phyloP scores from a whole-genome alignment of 2,329 filamentous ascomycete genomes.

The Exophiala sp. region DNA sequence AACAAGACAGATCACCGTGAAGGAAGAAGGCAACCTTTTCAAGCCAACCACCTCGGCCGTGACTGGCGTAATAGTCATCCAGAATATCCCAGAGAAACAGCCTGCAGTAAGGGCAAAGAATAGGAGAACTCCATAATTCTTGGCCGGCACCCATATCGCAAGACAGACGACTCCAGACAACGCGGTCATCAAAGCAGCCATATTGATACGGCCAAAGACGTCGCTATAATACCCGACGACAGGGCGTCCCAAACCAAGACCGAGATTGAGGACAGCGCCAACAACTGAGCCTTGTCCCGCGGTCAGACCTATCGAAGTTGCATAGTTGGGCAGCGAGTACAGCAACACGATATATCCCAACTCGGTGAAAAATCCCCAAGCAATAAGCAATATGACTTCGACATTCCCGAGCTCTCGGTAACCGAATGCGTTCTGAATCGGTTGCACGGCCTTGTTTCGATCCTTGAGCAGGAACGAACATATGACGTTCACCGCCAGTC shows the following conservation, averaged over 20 bases:
- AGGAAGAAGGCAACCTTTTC: constrained; percentile 21
- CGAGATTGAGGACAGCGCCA: constrained; percentile 46
- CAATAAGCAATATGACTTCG: constrained; percentile 27
- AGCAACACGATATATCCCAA: constrained; percentile 48
- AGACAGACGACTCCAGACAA: constrained; percentile 39
- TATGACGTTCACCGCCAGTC: constrained; percentile 26
- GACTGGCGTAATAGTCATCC: constrained; percentile 14
- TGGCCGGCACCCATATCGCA: constrained; percentile 47
- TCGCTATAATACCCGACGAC: constrained; percentile 46
- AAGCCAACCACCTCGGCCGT: constrained; percentile 23
- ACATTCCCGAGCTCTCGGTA: constrained; percentile 17
- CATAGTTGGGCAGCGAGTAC: constrained; percentile 47
- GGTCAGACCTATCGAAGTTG: constrained; percentile 40
- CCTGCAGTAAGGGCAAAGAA: constrained; percentile 46
- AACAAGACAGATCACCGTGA: constrained; percentile 22
- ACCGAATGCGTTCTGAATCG: constrained; percentile 25
- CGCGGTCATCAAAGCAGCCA: constrained; percentile 40
- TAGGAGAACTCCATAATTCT: constrained; percentile 39
- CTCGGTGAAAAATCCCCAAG: constrained; percentile 45
- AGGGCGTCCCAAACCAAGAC: constrained; percentile 47
- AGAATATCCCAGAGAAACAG: constrained; percentile 42
- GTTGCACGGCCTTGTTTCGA: constrained; percentile 27
- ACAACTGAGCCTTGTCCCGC: constrained; percentile 38
- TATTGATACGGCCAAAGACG: constrained; percentile 41
- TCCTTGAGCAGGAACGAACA: constrained; percentile 30